Percentiles rank a stretch among this genome's conserved stretches.
Conservation (phyloP, 495 filamentous ascomycete species). For the Daldinia childiae region DNA sequence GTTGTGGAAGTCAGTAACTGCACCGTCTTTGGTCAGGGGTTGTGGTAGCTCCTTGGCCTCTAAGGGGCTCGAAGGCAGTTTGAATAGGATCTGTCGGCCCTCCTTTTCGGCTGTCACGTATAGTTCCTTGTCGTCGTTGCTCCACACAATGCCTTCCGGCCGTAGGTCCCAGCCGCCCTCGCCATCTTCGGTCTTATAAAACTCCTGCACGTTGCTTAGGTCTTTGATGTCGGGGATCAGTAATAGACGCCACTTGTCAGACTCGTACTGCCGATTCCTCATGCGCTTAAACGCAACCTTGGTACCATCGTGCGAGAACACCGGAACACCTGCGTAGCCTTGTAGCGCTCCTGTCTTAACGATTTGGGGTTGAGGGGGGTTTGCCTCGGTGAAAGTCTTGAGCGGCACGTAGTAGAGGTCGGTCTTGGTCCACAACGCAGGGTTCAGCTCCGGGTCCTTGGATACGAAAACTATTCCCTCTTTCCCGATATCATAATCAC, state of each 20-base stretch:
- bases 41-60: conserved; percentile 64
- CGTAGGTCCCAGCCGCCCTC: conserved; percentile 73
- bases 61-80: conserved; percentile 64
- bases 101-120: conserved; percentile 73
- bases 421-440: conserved; percentile 83
- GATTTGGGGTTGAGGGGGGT: conserved; percentile 55
- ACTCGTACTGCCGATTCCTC: conserved; percentile 85
- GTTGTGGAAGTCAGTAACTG: conserved; percentile 66
- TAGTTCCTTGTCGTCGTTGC: conserved; percentile 69
- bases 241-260: conserved; percentile 83
- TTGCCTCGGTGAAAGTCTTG: conserved; percentile 62
- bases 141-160: conserved; percentile 72
- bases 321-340: conserved; percentile 79
- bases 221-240: conserved; percentile 68
- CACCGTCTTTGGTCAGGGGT: conserved; percentile 67
- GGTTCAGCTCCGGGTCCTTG: conserved; percentile 80
- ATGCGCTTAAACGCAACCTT: conserved; percentile 83
- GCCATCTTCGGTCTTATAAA: conserved; percentile 69
- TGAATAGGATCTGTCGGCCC: conserved; percentile 71
- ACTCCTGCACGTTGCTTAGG: conserved; percentile 68
- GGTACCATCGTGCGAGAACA: conserved; percentile 77
- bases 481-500: conserved; percentile 66
- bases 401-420: conserved; percentile 79
- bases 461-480: conserved; percentile 80
- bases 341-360: conserved; percentile 62